Evolutionary conservation across 768 basidiomycete species (phyloP).

Genomic region (Leccinellum luteum): DNA sequence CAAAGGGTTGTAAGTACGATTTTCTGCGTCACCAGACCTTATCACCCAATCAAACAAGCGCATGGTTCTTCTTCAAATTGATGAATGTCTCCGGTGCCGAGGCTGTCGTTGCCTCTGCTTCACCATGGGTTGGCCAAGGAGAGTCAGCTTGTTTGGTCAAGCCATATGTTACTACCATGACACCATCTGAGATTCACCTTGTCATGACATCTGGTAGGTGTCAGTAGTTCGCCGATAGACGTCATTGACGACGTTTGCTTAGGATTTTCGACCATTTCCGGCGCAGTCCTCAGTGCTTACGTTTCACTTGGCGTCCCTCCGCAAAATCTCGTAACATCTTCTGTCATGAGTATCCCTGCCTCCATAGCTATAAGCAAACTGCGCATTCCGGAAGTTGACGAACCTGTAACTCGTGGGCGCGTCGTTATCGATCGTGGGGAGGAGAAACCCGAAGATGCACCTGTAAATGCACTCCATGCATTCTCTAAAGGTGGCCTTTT

Average conservation of each 20-base stretch:
- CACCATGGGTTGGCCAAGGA: slow-evolving; percentile 92
- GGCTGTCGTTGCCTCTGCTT: slow-evolving; percentile 88
- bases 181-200: slow-evolving; percentile 80
- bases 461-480: slow-evolving; percentile 83
- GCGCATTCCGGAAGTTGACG: slow-evolving; percentile 79
- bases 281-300: slow-evolving; percentile 85
- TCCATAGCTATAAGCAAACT: slow-evolving; percentile 91
- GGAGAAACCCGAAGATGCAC: slow-evolving; percentile 45
- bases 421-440: slow-evolving; percentile 81
- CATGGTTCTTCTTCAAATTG: slow-evolving; percentile 92
- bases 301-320: slow-evolving; percentile 75
- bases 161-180: slow-evolving; percentile 84
- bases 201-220: slow-evolving; percentile 78
- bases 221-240: neutral
- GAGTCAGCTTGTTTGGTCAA: slow-evolving; percentile 84
- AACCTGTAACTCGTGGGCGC: slow-evolving; percentile 80
- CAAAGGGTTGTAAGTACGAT: slow-evolving; percentile 62
- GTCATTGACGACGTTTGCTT: slow-evolving; percentile 4
- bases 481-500: slow-evolving; percentile 85
- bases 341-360: slow-evolving; percentile 94
- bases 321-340: slow-evolving; percentile 80
- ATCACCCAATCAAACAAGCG: slow-evolving; percentile 39
- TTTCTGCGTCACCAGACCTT: neutral
- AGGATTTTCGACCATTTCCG: slow-evolving; percentile 89
- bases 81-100: slow-evolving; percentile 94